Conservation (phyloP, 805 yeast species). For the Priceomyces fermenticarens region DNA sequence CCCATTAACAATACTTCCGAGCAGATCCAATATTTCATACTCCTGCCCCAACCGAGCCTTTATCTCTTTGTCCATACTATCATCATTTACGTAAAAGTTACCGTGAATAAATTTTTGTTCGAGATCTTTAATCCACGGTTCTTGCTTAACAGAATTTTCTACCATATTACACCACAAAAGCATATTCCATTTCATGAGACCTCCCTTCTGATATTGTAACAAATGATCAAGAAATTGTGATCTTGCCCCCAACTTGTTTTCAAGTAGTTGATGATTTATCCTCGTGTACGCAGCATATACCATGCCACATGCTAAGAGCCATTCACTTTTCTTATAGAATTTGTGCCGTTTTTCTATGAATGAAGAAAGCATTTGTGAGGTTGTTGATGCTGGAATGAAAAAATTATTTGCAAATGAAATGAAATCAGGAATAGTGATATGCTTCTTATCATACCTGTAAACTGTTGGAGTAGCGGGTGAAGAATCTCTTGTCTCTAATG, state of each 20-base stretch:
- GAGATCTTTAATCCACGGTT: slow-evolving; percentile 60
- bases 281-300: slow-evolving; percentile 56
- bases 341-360: slow-evolving; percentile 50
- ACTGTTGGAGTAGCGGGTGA: slow-evolving; percentile 4
- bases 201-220: slow-evolving; percentile 53
- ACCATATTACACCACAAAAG: slow-evolving; percentile 53
- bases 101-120: slow-evolving; percentile 43
- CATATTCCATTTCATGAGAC: slow-evolving; percentile 47
- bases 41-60: slow-evolving; percentile 30
- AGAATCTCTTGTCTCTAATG: slow-evolving; percentile 1
- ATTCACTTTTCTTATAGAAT: slow-evolving; percentile 53
- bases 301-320: slow-evolving; percentile 70
- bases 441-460: slow-evolving; percentile 15
- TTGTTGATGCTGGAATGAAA: slow-evolving; percentile 53
- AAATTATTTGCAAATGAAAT: slow-evolving; percentile 58
- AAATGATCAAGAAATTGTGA: slow-evolving; percentile 48
- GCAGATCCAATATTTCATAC: slow-evolving; percentile 23
- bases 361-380: slow-evolving; percentile 48
- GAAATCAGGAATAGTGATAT: slow-evolving; percentile 31
- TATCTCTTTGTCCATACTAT: slow-evolving; percentile 20
- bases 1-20: slow-evolving; percentile 36
- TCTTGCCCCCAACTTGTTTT: slow-evolving; percentile 47
- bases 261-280: slow-evolving; percentile 47
- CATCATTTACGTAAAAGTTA: slow-evolving; percentile 17
- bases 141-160: slow-evolving; percentile 50